Evolutionary conservation across 2,329 filamentous ascomycete species (phyloP), one percentile per base, ranked within the genome.

Genomic region (Paecilomyces sp.): DNA sequence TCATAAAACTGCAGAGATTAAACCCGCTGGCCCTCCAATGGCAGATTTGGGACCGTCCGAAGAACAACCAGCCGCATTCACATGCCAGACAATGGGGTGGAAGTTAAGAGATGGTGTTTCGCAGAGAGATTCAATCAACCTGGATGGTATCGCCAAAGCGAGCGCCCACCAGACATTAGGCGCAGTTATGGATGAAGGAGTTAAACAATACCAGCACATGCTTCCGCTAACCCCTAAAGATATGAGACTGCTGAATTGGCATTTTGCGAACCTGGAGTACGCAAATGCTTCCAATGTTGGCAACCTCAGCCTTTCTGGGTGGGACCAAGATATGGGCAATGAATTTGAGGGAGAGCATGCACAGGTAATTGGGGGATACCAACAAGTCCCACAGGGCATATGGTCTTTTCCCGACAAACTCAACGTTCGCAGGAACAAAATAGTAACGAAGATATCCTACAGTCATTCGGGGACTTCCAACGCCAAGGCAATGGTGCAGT

Each of bases 301-400:
- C 64, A 88, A 89, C 63, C 83, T 99, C 18, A 97, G 93, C 73
- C 84, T 99, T 13, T 86, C 88, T 7, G 88, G 92, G 0, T 97
- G 95, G 91, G 95, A 99, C 74, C 92, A 99, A 68, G 95, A 99
- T 70, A 92, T 92, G 56, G 94, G 94, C 0, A 97, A 99, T 67
- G 94, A 99, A 71, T 99, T 96, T 79, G 92, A 97, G 73, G 94
- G 94, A 6, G 88, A 90, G 62, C 95, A 99, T 72, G 91, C 91
- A 1, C 93, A 97, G 83, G 86, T 99, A 3, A 83, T 95, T 28
- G 94, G 95, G 50, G 94, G 94, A 1, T 99, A 97, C 70, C 92
- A 95, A 66, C 91, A 92, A 69, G 86, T 99, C 53, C 90, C 93
- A n/a, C 87, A 91, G 65, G 94, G 92, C 2, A 77, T 99, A 7